Evolutionary conservation across 495 filamentous ascomycete species (phyloP).

Genomic region (Geopyxis carbonaria): DNA sequence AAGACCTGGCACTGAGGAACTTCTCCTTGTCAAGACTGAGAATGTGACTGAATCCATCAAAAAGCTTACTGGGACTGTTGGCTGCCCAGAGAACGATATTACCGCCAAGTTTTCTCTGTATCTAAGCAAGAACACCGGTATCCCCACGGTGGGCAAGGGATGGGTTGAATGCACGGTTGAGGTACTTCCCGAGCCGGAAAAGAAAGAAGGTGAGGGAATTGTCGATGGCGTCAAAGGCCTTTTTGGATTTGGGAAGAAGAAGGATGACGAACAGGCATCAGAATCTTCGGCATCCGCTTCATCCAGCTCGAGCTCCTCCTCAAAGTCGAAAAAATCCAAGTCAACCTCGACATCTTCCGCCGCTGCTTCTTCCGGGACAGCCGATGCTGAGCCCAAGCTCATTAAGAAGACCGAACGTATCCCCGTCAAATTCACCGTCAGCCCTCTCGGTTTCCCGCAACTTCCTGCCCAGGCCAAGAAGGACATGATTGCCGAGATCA

Average conservation of each 20-base stretch:
- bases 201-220: conserved; percentile 44
- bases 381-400: conserved; percentile 31
- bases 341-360: conserved; percentile 25
- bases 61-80: conserved; percentile 53
- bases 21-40: conserved; percentile 44
- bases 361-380: conserved; percentile 29
- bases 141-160: conserved; percentile 60
- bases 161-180: conserved; percentile 71
- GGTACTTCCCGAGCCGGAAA: conserved; percentile 36
- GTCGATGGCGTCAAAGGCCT: conserved; percentile 87
- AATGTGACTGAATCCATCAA: conserved; percentile 73
- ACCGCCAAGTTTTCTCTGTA: conserved; percentile 61
- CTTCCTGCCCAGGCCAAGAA: conserved; percentile 16
- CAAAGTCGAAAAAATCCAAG: conserved; percentile 23
- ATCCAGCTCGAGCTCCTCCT: conserved; percentile 32
- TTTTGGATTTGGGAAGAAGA: conserved; percentile 82
- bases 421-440: conserved; percentile 44
- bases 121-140: conserved; percentile 55
- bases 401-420: conserved; percentile 53
- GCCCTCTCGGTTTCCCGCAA: conserved; percentile 42
- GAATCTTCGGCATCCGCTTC: conserved; percentile 34
- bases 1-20: conserved; percentile 32
- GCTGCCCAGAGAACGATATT: conserved; percentile 60
- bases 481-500: conserved; percentile 23
- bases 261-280: conserved; percentile 57